Base-by-base conservation (phyloP, 2,329 filamentous ascomycete genomes). In the Ophiostoma perfectum region DNA sequence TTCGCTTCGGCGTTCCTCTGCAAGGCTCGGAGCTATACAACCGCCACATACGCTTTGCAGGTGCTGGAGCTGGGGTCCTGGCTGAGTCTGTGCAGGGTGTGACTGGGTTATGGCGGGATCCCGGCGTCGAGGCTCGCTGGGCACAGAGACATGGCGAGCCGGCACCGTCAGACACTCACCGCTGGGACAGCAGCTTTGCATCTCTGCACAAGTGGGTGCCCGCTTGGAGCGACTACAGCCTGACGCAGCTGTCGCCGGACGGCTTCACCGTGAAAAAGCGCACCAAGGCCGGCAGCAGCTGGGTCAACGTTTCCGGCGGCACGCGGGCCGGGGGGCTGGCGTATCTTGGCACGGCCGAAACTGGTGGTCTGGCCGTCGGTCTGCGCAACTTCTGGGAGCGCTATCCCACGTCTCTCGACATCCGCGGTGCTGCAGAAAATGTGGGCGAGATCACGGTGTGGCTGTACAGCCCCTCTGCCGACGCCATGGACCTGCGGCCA, bases 381-480 rank as follows among this genome's bases (percentile, higher is more conserved):
- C 58, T 62, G 38, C 58, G 58, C 6, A 39, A 62, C 58, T 62
- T 62, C 16, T 62, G 58, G 58, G 58, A 62, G 58, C 58, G 58
- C 36, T 62, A 41, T 41, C 58, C 58, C 5, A 41, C 58, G 12
- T 62, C 58, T 12, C 58, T 62, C 4, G 58, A 62, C 38, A 62
- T 62, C 36, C 38, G 58, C 5, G 36, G 36, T 14, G 58, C 36
- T 11, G 14, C 38, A 16, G 38, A 18, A 16, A 16, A 62, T 14
- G 18, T 39, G 4, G 58, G 58, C 4, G 38, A 39, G 36, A 62
- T 62, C 14, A 18, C 14, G 16, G 58, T 62, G 36, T 62, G 58
- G 58, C 27, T 62, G 38, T 62, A 62, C 6, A 62, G 58, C 36
- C 58, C 58, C 11, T 36, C 58, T 6, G 38, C 58, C 36, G 58